A percentile compares a stretch with the other conserved stretches of the same genome.
Conservation (phyloP, 2,329 filamentous ascomycete species). For the Pleoardoris graminearum region DNA sequence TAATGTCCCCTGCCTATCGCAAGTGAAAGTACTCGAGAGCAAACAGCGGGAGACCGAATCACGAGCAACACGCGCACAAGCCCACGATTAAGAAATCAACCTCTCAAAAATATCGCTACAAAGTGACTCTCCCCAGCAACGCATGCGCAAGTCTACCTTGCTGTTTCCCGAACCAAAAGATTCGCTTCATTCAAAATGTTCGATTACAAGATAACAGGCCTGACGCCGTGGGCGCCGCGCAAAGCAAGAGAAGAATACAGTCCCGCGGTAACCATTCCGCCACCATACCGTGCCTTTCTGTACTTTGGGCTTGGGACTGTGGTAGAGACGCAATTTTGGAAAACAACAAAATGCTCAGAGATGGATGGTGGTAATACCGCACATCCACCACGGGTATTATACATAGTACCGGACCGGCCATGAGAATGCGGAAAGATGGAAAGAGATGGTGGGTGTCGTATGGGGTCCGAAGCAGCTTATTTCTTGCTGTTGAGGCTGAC, state of each 20-base stretch:
- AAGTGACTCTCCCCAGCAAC: neutral
- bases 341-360: conserved; percentile 11
- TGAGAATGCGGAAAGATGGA: conserved; percentile 23
- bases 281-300: neutral
- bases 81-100: neutral
- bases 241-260: conserved; percentile 1
- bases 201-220: conserved; percentile 6
- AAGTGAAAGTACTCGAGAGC: too few relatives aligned
- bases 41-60: neutral
- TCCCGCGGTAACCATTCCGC: neutral
- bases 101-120: conserved; percentile 1
- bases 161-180: neutral
- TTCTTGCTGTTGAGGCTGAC: conserved; percentile 28
- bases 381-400: conserved; percentile 25
- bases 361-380: conserved; percentile 6
- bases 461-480: conserved; percentile 7
- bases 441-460: conserved; percentile 18
- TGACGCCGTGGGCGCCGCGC: conserved; percentile 1
- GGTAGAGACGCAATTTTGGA: conserved; percentile 4
- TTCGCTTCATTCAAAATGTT: neutral
- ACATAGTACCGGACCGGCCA: conserved; percentile 27
- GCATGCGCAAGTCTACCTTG: neutral
- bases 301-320: neutral
- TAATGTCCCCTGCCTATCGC: too few relatives aligned
- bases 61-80: neutral